Percentiles rank a stretch among this genome's conserved stretches.
Conservation (phyloP, 192 early-diverging fungal genomes). For the Cladochytrium replicatum region DNA sequence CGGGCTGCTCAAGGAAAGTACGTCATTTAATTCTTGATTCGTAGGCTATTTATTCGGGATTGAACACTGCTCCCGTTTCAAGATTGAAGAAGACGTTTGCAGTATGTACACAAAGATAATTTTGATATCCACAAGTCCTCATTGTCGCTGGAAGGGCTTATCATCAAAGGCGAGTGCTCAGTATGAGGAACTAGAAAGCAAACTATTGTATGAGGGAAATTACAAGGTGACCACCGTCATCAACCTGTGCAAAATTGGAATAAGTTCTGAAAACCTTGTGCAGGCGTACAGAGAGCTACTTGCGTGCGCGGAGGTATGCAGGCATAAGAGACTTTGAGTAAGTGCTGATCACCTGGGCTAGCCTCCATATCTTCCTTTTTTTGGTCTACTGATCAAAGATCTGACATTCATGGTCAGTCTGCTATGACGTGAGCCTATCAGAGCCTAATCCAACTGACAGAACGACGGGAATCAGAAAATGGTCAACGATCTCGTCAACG, state of each 20-base stretch:
- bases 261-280: no score
- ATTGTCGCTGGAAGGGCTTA: no score
- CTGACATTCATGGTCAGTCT: conserved; percentile 23
- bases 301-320: no score
- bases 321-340: no score
- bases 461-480: conserved; percentile 25
- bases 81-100: conserved; percentile 27
- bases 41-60: conserved; percentile 30
- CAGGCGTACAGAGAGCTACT: no score
- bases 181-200: conserved; percentile 17
- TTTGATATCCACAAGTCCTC: no score
- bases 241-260: no score
- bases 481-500: conserved; percentile 21
- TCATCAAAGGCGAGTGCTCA: conserved; percentile 8
- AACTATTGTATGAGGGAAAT: conserved; percentile 18
- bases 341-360: conserved; percentile 12
- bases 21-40: no score
- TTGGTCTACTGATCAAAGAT: conserved; percentile 30
- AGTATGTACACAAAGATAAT: no score
- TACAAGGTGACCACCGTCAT: conserved; percentile 27
- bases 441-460: no score
- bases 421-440: no score
- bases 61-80: conserved; percentile 27
- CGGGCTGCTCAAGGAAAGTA: no score
- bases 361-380: conserved; percentile 26